Conservation (phyloP, 2,329 filamentous ascomycete species). For the Didymella arachidicola region DNA sequence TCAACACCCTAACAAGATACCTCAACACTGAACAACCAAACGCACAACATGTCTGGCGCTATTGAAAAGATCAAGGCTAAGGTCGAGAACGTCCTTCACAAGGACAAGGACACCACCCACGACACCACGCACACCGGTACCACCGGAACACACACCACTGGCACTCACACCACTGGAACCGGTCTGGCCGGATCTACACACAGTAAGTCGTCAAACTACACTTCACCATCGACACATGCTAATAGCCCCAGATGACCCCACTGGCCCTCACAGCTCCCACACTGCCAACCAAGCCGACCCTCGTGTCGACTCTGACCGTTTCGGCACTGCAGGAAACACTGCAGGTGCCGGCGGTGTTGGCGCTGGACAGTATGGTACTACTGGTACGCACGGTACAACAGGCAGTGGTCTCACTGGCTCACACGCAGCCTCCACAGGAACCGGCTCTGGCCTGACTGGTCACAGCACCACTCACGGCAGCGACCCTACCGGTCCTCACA, state of each 20-base stretch:
- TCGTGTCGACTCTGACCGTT: conserved; percentile 37
- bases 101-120: conserved; percentile 40
- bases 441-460: conserved; percentile 17
- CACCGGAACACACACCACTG: conserved; percentile 20
- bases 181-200: conserved; percentile 22
- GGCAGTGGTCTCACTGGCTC: conserved; percentile 20
- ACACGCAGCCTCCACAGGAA: conserved; percentile 8
- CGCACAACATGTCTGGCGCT: conserved; percentile 36
- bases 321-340: conserved; percentile 30
- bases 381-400: conserved; percentile 30
- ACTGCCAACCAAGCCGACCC: conserved; percentile 43
- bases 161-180: conserved; percentile 20
- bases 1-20: conserved; percentile 11
- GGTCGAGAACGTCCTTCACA: conserved; percentile 49
- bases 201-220: conserved; percentile 18
- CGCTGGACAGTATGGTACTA: conserved; percentile 34
- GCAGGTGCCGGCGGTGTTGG: conserved; percentile 29
- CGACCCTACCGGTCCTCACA: conserved; percentile 44
- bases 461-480: conserved; percentile 13
- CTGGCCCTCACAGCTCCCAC: conserved; percentile 42
- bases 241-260: conserved; percentile 34
- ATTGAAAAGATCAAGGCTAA: conserved; percentile 51
- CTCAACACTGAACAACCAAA: conserved; percentile 18
- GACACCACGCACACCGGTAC: conserved; percentile 19
- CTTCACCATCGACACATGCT: background rate